A percentile compares a stretch with the other conserved stretches of the same genome.
These are phyloP conservation scores for Golubevia pallescens DNA, from an alignment of 1,284 basidiomycete species.

Conservation along the genomic window DNA sequence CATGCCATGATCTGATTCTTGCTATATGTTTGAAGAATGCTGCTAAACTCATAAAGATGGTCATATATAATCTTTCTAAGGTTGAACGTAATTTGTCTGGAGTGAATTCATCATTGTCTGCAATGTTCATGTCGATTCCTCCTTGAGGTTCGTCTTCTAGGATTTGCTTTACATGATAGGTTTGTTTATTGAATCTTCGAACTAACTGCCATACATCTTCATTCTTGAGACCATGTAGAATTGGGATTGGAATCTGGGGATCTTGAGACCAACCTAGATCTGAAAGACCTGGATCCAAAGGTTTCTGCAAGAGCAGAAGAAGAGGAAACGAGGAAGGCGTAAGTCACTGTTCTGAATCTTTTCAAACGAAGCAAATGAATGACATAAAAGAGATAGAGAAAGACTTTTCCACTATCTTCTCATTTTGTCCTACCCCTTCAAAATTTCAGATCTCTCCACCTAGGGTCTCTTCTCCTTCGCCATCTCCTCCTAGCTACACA, in stretches of 20 bases:
- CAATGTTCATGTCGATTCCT: slow-evolving; percentile 67
- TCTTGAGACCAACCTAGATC: slow-evolving; percentile 49
- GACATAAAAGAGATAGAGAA: no score
- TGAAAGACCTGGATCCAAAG: slow-evolving; percentile 38
- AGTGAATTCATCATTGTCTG: slow-evolving; percentile 67
- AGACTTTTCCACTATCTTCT: no score
- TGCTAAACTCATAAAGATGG: slow-evolving; percentile 67
- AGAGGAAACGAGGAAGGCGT: no score
- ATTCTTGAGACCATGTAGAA: slow-evolving; percentile 65
- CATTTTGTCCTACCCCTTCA: no score
- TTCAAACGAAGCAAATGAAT: no score
- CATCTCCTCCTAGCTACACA: no score
- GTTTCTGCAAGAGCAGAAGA: slow-evolving; percentile 8
- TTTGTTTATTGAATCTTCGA: slow-evolving; percentile 67
- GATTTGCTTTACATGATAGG: slow-evolving; percentile 65
- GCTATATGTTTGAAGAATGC: slow-evolving; percentile 68
- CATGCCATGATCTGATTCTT: slow-evolving; percentile 69
- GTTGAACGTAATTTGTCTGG: slow-evolving; percentile 69
- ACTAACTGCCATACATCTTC: slow-evolving; percentile 67
- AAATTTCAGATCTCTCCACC: no score
- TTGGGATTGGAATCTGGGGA: slow-evolving; percentile 36
- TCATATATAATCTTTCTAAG: slow-evolving; percentile 69
- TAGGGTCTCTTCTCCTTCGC: no score
- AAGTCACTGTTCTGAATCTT: no score
- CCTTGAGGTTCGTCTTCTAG: slow-evolving; percentile 33